These are phyloP conservation scores for Podila verticillata DNA, from an alignment of 192 early-diverging fungal genomes.

Conservation along the genomic window DNA sequence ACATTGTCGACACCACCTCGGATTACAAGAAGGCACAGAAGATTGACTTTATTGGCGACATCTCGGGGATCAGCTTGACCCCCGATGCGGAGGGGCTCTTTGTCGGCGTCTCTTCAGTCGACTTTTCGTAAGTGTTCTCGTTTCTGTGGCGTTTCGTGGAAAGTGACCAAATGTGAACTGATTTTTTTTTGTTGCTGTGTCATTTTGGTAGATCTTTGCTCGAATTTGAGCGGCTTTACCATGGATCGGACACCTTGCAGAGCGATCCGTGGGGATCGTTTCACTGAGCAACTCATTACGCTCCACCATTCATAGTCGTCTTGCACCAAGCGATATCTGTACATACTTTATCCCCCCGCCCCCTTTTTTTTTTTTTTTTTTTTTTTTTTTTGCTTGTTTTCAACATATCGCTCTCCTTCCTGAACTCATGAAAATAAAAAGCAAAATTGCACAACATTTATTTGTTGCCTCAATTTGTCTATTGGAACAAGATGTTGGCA, in stretches of 20 bases:
- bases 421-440: no score
- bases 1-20: slow-evolving; percentile 34
- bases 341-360: no score
- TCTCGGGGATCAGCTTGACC: slow-evolving; percentile 42
- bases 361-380: no score
- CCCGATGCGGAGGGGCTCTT: slow-evolving; percentile 37
- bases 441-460: no score
- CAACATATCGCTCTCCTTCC: no score
- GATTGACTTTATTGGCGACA: slow-evolving; percentile 44
- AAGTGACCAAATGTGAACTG: neutral
- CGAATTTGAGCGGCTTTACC: slow-evolving; percentile 27
- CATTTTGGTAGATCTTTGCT: slow-evolving; percentile 22
- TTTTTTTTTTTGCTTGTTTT: no score
- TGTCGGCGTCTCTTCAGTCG: slow-evolving; percentile 26
- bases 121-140: slow-evolving; percentile 27
- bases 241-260: neutral
- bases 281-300: neutral
- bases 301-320: neutral
- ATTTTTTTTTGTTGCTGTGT: neutral
- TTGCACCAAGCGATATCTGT: neutral
- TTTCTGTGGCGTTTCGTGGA: neutral
- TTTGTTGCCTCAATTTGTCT: neutral
- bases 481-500: slow-evolving; percentile 84
- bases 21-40: slow-evolving; percentile 36
- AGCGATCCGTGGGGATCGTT: slow-evolving; percentile 3